These are phyloP conservation scores for Paracoccidioides brasiliensis DNA, from an alignment of 2,329 filamentous ascomycete genomes.

Conservation along the genomic window DNA sequence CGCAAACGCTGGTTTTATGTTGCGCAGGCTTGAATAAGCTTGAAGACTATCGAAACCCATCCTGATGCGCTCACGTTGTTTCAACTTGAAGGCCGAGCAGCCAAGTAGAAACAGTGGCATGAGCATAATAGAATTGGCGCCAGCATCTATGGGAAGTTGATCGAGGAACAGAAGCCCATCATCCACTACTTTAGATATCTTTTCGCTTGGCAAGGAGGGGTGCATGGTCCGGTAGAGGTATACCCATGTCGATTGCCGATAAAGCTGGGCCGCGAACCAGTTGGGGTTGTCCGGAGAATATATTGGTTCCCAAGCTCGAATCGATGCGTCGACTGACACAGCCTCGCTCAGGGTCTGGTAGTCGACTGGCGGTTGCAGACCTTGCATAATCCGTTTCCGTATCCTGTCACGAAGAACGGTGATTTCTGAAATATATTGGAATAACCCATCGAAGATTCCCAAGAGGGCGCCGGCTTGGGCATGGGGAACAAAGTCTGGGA, in stretches of 20 bases:
- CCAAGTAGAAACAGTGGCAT: conserved; percentile 50
- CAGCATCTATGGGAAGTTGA: conserved; percentile 40
- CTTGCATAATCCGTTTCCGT: conserved; percentile 49
- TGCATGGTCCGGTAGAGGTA: conserved; percentile 50
- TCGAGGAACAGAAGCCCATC: conserved; percentile 45
- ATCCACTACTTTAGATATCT: conserved; percentile 45
- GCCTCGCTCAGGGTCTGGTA: conserved; percentile 60
- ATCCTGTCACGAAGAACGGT: conserved; percentile 64
- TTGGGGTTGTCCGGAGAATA: conserved; percentile 40
- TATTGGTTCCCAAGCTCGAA: conserved; percentile 59
- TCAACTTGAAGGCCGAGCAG: conserved; percentile 44
- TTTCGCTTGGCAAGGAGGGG: conserved; percentile 41
- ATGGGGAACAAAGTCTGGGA: conserved; percentile 43
- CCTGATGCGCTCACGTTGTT: conserved; percentile 43
- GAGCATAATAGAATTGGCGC: conserved; percentile 46
- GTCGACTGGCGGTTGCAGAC: conserved; percentile 56
- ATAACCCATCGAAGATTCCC: conserved; percentile 70
- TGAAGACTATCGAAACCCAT: conserved; percentile 42
- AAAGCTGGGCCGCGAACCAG: conserved; percentile 45
- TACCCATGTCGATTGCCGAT: conserved; percentile 50
- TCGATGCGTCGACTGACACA: conserved; percentile 59
- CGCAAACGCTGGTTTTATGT: conserved; percentile 43
- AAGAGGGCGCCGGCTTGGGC: conserved; percentile 50
- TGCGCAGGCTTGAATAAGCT: conserved; percentile 44
- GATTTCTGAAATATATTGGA: conserved; percentile 65